Conservation (phyloP, 805 yeast genomes). For the Candida easanensis region DNA sequence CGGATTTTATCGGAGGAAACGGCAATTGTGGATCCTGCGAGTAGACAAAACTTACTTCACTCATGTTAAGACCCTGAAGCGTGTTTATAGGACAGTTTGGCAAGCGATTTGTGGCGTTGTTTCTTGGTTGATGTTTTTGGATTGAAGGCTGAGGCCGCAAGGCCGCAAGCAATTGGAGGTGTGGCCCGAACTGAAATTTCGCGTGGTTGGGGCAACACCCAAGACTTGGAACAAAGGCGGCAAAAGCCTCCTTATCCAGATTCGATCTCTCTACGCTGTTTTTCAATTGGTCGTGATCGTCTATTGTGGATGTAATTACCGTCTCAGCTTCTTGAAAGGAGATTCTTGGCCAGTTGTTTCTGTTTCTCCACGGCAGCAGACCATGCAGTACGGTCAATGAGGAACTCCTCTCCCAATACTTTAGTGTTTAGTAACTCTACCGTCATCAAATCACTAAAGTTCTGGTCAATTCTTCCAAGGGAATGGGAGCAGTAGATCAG, state of each 20-base stretch:
- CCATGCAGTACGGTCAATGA: conserved; percentile 42
- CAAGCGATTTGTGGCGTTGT: background rate
- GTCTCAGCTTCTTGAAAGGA: conserved; percentile 3
- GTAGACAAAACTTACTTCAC: background rate
- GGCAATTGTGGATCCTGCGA: too few relatives aligned
- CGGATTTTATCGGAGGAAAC: background rate
- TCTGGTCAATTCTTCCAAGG: conserved; percentile 65
- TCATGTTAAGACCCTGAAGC: background rate
- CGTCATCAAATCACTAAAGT: conserved; percentile 58
- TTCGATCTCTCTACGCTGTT: too few relatives aligned
- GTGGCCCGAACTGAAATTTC: conserved; percentile 24
- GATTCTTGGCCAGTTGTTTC: conserved; percentile 25
- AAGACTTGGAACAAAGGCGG: too few relatives aligned
- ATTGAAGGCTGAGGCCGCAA: background rate
- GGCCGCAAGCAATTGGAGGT: conserved; percentile 1
- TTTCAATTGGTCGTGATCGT: background rate
- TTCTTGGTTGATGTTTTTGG: conserved; percentile 1
- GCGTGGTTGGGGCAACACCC: conserved; percentile 6
- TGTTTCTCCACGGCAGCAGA: conserved; percentile 41
- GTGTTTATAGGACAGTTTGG: background rate
- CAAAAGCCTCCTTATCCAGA: too few relatives aligned
- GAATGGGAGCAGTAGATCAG: conserved; percentile 87
- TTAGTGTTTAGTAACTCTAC: conserved; percentile 33
- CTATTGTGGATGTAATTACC: too few relatives aligned
- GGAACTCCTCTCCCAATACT: background rate